Evolutionary conservation across 2,329 filamentous ascomycete species (phyloP).

Genomic region (Dactylellina haptotyla): DNA sequence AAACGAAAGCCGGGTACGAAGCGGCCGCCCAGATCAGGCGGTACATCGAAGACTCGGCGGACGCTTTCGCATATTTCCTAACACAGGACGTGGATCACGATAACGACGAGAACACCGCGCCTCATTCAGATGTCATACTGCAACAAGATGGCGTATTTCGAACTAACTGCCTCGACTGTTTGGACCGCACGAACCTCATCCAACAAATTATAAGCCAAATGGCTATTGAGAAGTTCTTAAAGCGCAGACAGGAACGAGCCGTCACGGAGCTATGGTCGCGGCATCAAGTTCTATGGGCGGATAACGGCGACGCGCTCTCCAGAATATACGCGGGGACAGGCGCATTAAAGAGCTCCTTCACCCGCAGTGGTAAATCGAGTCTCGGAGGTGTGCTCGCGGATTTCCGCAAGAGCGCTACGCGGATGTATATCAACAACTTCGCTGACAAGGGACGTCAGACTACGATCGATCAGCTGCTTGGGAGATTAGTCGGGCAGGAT

Average conservation of each 20-base stretch:
- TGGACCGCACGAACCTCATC: slow-evolving; percentile 94
- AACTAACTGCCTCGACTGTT: slow-evolving; percentile 94
- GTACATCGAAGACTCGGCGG: slow-evolving; percentile 80
- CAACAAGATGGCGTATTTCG: slow-evolving; percentile 96
- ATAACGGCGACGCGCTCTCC: slow-evolving; percentile 93
- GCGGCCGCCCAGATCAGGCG: slow-evolving; percentile 84
- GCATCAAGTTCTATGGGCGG: slow-evolving; percentile 93
- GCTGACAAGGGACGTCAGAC: slow-evolving; percentile 91
- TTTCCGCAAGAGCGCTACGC: slow-evolving; percentile 89
- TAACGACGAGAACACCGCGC: slow-evolving; percentile 60
- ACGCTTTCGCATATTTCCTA: slow-evolving; percentile 92
- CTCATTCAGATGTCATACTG: slow-evolving; percentile 71
- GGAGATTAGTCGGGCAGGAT: slow-evolving; percentile 43
- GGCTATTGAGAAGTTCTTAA: slow-evolving; percentile 85
- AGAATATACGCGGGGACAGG: slow-evolving; percentile 97
- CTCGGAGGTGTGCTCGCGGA: slow-evolving; percentile 93
- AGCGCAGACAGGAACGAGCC: slow-evolving; percentile 75
- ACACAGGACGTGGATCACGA: slow-evolving; percentile 76
- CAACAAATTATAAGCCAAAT: slow-evolving; percentile 96
- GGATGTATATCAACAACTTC: slow-evolving; percentile 98
- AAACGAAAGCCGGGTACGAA: slow-evolving; percentile 91
- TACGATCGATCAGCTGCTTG: slow-evolving; percentile 89
- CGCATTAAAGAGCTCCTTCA: slow-evolving; percentile 94
- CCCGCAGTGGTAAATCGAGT: slow-evolving; percentile 93
- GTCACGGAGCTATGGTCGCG: slow-evolving; percentile 87